Conservation (phyloP, 768 basidiomycete genomes). For the Collybia sordida region DNA sequence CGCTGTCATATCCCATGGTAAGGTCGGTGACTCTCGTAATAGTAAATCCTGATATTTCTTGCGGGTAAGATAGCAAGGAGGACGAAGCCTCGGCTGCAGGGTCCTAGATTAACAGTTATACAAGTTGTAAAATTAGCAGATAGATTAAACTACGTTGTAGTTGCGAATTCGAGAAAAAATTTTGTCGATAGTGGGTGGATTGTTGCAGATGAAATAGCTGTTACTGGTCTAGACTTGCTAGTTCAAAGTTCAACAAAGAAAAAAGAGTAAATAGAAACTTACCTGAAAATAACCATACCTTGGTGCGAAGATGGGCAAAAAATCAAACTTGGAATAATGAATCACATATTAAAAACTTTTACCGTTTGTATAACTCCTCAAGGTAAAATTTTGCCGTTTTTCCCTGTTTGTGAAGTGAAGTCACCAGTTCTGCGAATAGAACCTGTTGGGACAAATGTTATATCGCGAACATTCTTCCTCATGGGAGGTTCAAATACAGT, state of each 20-base stretch:
- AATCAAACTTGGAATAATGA: background rate
- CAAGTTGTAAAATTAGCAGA: background rate
- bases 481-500: conserved; percentile 43
- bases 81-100: conserved; percentile 14
- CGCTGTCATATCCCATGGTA: conserved; percentile 75
- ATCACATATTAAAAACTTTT: conserved; percentile 7
- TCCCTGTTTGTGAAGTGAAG: conserved; percentile 46
- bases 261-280: background rate
- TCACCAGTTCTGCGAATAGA: conserved; percentile 67
- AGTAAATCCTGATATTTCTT: conserved; percentile 54
- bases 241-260: background rate
- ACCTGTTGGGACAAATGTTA: conserved; percentile 40
- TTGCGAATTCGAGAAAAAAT: conserved; percentile 71
- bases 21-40: conserved; percentile 72
- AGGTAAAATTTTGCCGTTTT: conserved; percentile 58
- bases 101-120: conserved; percentile 2
- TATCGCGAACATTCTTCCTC: background rate
- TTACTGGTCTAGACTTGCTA: conserved; percentile 62
- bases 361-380: conserved; percentile 63
- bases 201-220: conserved; percentile 77
- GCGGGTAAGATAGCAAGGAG: conserved; percentile 51
- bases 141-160: conserved; percentile 39
- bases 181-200: conserved; percentile 59
- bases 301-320: background rate
- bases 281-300: conserved; percentile 85